phyloP scores from a whole-genome alignment of 768 basidiomycete genomes.

The Kondoa malvinella region DNA sequence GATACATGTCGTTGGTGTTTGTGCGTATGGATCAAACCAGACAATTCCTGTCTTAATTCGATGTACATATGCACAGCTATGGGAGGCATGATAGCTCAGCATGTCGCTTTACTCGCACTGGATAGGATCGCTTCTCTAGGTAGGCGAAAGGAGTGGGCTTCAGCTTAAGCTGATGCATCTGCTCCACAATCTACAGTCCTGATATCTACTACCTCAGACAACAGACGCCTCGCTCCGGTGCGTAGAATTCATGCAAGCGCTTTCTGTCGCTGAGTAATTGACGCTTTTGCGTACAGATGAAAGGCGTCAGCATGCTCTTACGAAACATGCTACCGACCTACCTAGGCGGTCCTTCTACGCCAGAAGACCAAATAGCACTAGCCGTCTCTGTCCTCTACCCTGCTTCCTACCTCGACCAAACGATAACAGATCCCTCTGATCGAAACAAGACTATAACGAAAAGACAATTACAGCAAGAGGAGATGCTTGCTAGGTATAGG shows the following conservation, averaged over 20 bases:
- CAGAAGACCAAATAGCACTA: conserved; percentile 13
- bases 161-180: neutral
- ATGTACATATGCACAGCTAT: neutral
- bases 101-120: conserved; percentile 22
- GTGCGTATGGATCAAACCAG: neutral
- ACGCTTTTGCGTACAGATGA: neutral
- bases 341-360: conserved; percentile 7
- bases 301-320: neutral
- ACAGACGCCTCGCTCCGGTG: conserved; percentile 7
- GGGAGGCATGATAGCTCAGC: conserved; percentile 22
- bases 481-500: conserved; percentile 18
- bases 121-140: conserved; percentile 13
- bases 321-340: conserved; percentile 8
- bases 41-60: neutral
- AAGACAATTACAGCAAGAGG: conserved; percentile 11
- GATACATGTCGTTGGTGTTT: neutral
- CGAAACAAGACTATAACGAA: neutral
- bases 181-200: conserved; percentile 1
- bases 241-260: conserved; percentile 1
- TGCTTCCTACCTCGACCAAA: conserved; percentile 13
- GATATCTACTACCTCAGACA: conserved; percentile 18
- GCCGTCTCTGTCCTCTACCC: conserved; percentile 22
- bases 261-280: neutral
- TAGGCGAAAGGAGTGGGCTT: neutral
- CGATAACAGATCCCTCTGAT: neutral